Evolutionary conservation across 805 yeast genomes (phyloP), one percentile per base, ranked within the genome.

Genomic region (Saccharomycopsis javanensis): DNA sequence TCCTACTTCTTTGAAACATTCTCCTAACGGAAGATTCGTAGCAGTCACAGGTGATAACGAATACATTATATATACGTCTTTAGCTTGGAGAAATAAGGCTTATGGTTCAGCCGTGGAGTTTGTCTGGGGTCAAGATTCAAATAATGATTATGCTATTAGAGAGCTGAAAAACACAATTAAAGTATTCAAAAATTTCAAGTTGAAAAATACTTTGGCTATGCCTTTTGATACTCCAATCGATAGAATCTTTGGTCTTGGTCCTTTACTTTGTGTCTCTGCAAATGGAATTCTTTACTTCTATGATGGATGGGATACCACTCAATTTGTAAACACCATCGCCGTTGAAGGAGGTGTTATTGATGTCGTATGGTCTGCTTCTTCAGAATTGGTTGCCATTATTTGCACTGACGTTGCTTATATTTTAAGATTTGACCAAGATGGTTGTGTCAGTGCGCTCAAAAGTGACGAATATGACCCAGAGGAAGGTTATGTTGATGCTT

Each of bases 1-100:
- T 77, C 98, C 99, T 55, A 86, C 87, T 61, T 79, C 86, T 60
- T 78, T 94, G 66, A 74, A 78, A 53, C 99, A 94, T 71, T 92
- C 98, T 50, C 97, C 98, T 62, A 94, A 94, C 69, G 99, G 99
- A 62, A 83, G 97, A 71, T 94, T 87, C 69, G 97, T 91, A 42
- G 86, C 98, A 28, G 97, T 94, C 53, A 86, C 92, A 51, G 99
- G 99, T 68, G 99, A 94, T 72, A 97, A 97, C 60, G 99, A 94
- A 72, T 92, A 89, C 70, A 88, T 92, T 65, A 85, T 94, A 56
- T 94, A 92, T 73, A 91, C 98, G 1, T 92, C 99, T 1, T 79
- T 94, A 66, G 98, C 98, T 1, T 94, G 99, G 99, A 83, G 99
- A 75, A 90, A 92, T 67, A 94, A 90, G 74, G 78, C 90, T 53